Evolutionary conservation across 805 yeast genomes (phyloP), one percentile per base, ranked within the genome.

Genomic region (Candida nanaspora): DNA sequence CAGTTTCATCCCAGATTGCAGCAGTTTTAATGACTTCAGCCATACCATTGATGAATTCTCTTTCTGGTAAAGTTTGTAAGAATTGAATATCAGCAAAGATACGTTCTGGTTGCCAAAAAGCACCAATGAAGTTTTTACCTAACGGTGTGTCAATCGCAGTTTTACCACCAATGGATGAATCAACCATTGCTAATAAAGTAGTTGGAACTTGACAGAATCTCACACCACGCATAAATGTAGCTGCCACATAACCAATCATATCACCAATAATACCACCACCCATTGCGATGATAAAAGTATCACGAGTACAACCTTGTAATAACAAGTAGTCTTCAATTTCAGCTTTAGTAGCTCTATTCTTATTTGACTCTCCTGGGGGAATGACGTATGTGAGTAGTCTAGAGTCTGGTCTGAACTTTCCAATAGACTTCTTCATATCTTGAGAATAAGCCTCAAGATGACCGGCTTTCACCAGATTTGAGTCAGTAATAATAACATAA

Each of bases 261-360:
- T 93, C 98, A 45, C 98, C 98, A 62, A 93, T 91, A 39, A 93
- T 94, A 52, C 98, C 98, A 50, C 98, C 98, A 46, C 98, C 98
- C 44, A 93, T 78, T 8, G 98, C 98, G 37, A 93, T 65, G 42
- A 93, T 80, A 21, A 93, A 86, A 3, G 98, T 88, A 60, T 93
- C 98, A 63, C 98, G 78, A 14, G 98, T 93, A 62, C 98, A 93
- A 21, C 95, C 95, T 55, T 86, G 65, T 5, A 64, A 55, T 46
- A 93, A 72, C 54, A 93, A 66, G 63, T 74, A 91, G 63, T 93
- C 98, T 66, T 93, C 98, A 42, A 93, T 89, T 10, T 77, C 79
- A 22, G 93, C 98, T 63, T 93, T 93, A 27, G 96, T 88, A 38
- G 78, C 78, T 51, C 98, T 76, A 43, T 77, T 82, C 66, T 93